These are phyloP conservation scores for Chlorencoelia australis DNA, from an alignment of 2,329 filamentous ascomycete species.

Conservation along the genomic window DNA sequence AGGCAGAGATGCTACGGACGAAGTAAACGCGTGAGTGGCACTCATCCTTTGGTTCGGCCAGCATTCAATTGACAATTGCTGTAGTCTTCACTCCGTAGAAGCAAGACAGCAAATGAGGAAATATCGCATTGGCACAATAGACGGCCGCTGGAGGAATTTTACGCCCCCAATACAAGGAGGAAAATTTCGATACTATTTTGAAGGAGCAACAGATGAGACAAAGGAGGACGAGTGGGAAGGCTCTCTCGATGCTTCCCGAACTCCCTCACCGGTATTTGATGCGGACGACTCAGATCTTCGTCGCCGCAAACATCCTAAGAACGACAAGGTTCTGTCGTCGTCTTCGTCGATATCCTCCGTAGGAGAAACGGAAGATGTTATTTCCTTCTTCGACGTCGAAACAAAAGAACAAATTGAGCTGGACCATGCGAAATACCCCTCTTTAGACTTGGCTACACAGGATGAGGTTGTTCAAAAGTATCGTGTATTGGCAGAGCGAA, in stretches of 20 bases:
- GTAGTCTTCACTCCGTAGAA: constrained; percentile 71
- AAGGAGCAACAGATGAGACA: constrained; percentile 28
- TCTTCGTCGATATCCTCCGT: constrained; percentile 50
- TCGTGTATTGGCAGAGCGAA: constrained; percentile 60
- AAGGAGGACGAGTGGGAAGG: constrained; percentile 26
- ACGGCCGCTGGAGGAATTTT: constrained; percentile 81
- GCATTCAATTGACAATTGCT: constrained; percentile 2
- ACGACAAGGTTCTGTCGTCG: constrained; percentile 21
- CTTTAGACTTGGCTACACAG: constrained; percentile 64
- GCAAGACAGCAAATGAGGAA: constrained; percentile 64
- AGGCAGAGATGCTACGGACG: constrained; percentile 86
- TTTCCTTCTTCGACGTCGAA: constrained; percentile 60
- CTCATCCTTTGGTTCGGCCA: neutral
- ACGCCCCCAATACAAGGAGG: constrained; percentile 87
- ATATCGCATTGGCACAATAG: constrained; percentile 74
- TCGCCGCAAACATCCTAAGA: constrained; percentile 11
- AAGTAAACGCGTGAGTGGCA: constrained; percentile 69
- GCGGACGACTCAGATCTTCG: constrained; percentile 13
- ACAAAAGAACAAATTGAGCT: constrained; percentile 67
- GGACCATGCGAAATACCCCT: constrained; percentile 72
- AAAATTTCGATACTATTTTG: constrained; percentile 49
- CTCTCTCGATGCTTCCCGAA: constrained; percentile 22
- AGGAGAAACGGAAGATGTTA: constrained; percentile 41
- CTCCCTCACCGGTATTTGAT: constrained; percentile 28
- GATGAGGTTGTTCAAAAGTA: constrained; percentile 71